phyloP scores from a whole-genome alignment of 345 rosid species.

The Rhodamnia rubescens region DNA sequence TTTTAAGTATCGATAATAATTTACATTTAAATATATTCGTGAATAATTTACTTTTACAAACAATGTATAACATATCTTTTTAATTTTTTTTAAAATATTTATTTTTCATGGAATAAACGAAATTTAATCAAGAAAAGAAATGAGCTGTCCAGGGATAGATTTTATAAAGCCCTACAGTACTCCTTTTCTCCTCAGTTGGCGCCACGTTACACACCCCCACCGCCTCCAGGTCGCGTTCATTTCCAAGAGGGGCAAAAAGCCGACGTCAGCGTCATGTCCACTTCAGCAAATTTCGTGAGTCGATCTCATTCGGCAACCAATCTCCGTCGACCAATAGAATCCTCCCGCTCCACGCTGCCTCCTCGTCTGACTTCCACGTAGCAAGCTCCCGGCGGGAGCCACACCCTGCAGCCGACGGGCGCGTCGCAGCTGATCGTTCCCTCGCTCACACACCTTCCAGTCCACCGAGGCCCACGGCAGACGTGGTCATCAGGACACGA shows the following conservation, averaged over 20 bases:
- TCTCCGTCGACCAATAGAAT: not conserved
- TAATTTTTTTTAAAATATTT: too few species aligned
- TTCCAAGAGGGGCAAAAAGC: not conserved
- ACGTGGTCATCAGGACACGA: not conserved
- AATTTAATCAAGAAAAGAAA: too few species aligned
- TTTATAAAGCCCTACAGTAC: too few species aligned
- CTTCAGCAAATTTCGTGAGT: not conserved
- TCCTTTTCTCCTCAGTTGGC: too few species aligned
- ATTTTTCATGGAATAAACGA: too few species aligned
- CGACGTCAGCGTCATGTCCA: not conserved
- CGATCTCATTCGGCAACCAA: not conserved
- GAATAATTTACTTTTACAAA: too few species aligned
- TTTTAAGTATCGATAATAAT: too few species aligned
- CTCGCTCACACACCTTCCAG: not conserved
- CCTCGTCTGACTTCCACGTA: not conserved
- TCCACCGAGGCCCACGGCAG: not conserved
- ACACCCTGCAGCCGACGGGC: not conserved
- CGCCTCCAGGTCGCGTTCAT: not conserved
- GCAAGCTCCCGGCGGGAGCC: not conserved
- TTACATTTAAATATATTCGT: too few species aligned
- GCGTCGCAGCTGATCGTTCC: not conserved
- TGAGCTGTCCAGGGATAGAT: too few species aligned
- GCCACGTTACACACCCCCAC: not conserved
- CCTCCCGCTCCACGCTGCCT: not conserved
- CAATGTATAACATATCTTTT: too few species aligned